A percentile compares a stretch with the other conserved stretches of the same genome.
Evolutionary conservation across 2,329 filamentous ascomycete species (phyloP).

Genomic region (Aspergillus brunneoviolaceus): DNA sequence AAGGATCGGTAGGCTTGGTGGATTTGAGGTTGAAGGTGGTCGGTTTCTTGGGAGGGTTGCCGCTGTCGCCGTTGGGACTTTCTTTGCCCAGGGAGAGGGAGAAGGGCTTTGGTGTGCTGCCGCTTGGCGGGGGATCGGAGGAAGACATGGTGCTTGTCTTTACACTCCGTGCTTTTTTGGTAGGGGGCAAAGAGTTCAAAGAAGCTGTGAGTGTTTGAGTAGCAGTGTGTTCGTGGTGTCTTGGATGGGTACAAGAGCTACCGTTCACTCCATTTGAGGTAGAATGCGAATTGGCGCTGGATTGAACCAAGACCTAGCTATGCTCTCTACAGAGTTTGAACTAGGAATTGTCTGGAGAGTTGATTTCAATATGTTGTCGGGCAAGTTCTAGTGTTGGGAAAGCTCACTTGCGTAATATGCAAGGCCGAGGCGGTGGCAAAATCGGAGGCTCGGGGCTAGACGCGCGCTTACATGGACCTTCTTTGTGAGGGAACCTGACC

Average conservation of each 20-base stretch:
- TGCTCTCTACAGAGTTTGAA: neutral
- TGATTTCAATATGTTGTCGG: too few relatives aligned
- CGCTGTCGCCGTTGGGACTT: constrained; percentile 29
- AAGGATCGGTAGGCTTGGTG: constrained; percentile 16
- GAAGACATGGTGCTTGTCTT: constrained; percentile 17
- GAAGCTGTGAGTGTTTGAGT: neutral
- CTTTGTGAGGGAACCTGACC: too few relatives aligned
- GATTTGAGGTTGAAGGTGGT: constrained; percentile 36
- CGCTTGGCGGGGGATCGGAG: constrained; percentile 12
- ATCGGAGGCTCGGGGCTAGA: constrained; percentile 7
- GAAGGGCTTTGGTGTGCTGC: constrained; percentile 34
- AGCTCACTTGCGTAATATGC: neutral
- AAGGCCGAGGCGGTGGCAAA: constrained; percentile 16
- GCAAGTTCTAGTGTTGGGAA: neutral
- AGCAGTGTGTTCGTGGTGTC: neutral
- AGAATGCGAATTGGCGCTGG: neutral
- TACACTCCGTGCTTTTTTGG: neutral
- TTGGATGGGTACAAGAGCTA: neutral
- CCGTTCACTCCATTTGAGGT: neutral
- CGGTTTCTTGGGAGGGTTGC: constrained; percentile 26
- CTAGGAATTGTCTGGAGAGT: too few relatives aligned
- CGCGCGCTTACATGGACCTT: constrained; percentile 19
- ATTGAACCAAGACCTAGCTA: neutral
- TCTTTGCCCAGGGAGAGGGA: constrained; percentile 38
- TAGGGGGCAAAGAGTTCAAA: neutral